phyloP scores from a whole-genome alignment of 495 filamentous ascomycete genomes.

The Aspergillus sclerotioniger region DNA sequence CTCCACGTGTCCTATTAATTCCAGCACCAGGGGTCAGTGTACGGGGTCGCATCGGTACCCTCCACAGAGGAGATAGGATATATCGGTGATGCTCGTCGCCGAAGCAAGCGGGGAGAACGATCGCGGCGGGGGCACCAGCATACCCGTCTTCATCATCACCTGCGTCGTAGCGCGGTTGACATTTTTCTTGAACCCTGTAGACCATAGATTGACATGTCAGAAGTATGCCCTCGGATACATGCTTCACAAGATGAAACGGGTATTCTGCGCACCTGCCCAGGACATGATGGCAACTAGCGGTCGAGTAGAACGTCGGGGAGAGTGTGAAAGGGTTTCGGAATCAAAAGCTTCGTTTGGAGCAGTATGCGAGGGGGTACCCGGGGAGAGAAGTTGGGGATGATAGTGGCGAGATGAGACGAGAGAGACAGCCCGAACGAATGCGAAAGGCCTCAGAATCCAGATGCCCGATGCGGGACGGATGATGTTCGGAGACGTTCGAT shows the following conservation, averaged over 20 bases:
- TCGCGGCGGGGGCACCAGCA: conserved; percentile 26
- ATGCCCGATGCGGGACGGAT: conserved; percentile 23
- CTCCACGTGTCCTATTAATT: conserved; percentile 78
- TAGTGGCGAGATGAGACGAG: background rate
- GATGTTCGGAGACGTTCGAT: conserved; percentile 11
- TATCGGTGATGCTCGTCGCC: conserved; percentile 1
- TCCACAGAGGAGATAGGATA: background rate
- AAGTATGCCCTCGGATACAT: background rate
- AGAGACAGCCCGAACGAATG: background rate
- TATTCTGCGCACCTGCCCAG: conserved; percentile 56
- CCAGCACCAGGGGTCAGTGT: conserved; percentile 16
- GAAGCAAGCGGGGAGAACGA: background rate
- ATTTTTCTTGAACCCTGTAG: conserved; percentile 94
- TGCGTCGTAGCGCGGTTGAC: conserved; percentile 98
- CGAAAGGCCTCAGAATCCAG: conserved; percentile 7
- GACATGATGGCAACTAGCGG: conserved; percentile 49
- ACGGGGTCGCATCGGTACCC: conserved; percentile 9
- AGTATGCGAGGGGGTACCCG: background rate
- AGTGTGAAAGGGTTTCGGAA: background rate
- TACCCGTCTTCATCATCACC: conserved; percentile 99
- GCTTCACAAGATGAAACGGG: background rate
- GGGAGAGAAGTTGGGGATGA: background rate
- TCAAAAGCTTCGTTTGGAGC: too few relatives aligned
- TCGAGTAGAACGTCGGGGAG: background rate
- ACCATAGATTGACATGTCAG: conserved; percentile 8